Evolutionary conservation across 306 rosid species (phyloP).

Genomic region (Gleditsia sinensis): DNA sequence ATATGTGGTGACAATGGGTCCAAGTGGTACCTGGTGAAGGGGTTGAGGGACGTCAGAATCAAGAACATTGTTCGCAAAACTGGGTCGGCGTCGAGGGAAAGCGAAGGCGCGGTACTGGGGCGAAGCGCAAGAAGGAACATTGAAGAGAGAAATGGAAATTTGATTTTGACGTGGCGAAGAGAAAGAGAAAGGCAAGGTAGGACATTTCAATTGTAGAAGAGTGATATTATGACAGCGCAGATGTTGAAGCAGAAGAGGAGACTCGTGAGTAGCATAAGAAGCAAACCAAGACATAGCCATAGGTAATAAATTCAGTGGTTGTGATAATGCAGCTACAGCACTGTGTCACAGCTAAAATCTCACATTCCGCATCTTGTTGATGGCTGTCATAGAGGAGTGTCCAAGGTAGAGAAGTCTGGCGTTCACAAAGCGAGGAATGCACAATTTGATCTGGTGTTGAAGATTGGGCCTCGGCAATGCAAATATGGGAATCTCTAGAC

Average conservation of each 20-base stretch:
- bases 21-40: conserved; percentile 58
- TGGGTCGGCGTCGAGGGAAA: conserved; percentile 35
- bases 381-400: too few relatives aligned
- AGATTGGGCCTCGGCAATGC: too few relatives aligned
- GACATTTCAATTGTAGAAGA: conserved; percentile 20
- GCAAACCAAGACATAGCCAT: conserved; percentile 35
- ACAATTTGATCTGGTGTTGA: too few relatives aligned
- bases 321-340: not conserved
- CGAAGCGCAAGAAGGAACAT: not conserved
- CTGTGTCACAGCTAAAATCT: not conserved
- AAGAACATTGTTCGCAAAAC: conserved; percentile 37
- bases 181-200: not conserved
- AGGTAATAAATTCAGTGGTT: not conserved
- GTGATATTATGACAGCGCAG: not conserved
- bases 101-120: conserved; percentile 5
- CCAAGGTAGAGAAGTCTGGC: not conserved
- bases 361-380: too few relatives aligned
- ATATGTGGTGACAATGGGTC: not conserved
- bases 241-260: conserved; percentile 23
- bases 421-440: too few relatives aligned
- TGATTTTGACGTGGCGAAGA: not conserved
- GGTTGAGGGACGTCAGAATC: conserved; percentile 55
- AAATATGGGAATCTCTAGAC: too few relatives aligned
- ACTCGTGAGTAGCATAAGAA: not conserved
- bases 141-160: conserved; percentile 22